These are phyloP conservation scores for Limonium bicolor DNA, from an alignment of 148 eudicot species.

Conservation along the genomic window DNA sequence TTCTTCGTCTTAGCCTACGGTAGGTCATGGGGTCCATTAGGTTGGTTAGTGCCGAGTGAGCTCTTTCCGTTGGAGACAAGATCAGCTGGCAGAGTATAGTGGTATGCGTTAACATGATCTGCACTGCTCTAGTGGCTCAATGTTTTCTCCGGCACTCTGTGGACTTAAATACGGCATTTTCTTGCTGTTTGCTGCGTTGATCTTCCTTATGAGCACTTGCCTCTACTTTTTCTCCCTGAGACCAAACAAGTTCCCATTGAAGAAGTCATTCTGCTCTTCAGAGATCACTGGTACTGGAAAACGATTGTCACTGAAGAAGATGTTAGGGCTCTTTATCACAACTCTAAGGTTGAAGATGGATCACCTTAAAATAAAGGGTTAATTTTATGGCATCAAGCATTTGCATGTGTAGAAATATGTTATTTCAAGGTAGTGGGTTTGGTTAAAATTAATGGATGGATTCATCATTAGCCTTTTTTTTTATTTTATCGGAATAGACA, in stretches of 20 bases:
- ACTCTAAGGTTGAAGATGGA: too few relatives aligned
- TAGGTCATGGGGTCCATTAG: slow-evolving; percentile 18
- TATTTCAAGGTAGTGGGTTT: too few relatives aligned
- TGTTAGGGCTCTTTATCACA: slow-evolving; percentile 4
- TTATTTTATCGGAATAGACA: too few relatives aligned
- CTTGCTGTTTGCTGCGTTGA: slow-evolving; percentile 15
- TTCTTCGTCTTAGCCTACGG: slow-evolving; percentile 6
- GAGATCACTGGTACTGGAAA: slow-evolving; percentile 20
- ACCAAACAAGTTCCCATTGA: slow-evolving; percentile 23
- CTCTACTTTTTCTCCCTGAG: slow-evolving; percentile 18
- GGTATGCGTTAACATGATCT: slow-evolving; percentile 16
- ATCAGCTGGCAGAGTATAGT: slow-evolving; percentile 20
- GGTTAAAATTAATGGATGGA: too few relatives aligned
- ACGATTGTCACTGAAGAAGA: slow-evolving; percentile 1
- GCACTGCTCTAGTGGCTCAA: slow-evolving; percentile 15
- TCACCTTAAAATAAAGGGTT: too few relatives aligned
- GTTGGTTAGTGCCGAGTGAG: slow-evolving; percentile 18
- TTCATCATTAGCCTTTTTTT: too few relatives aligned
- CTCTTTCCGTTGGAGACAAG: slow-evolving; percentile 16
- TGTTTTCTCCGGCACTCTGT: slow-evolving; percentile 13
- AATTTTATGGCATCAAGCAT: too few relatives aligned
- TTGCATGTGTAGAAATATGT: too few relatives aligned
- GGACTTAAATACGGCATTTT: slow-evolving; percentile 15
- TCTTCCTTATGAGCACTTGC: slow-evolving; percentile 11
- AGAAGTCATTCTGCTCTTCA: slow-evolving; percentile 9